Base-by-base conservation (phyloP, 441 rosid species). In the Aleurites moluccanus region DNA sequence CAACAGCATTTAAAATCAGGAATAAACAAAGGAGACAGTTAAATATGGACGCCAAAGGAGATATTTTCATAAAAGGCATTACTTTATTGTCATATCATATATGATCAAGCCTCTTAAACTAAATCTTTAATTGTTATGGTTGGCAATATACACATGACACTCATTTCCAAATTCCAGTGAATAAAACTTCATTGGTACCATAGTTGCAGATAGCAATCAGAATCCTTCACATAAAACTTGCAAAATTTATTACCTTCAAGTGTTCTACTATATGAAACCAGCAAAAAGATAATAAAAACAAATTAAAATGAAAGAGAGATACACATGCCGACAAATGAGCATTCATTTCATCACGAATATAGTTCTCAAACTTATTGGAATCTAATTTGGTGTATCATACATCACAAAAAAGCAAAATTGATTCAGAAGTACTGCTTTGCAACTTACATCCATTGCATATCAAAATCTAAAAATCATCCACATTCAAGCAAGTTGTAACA, bases 401-500 rank as follows among this genome's bases (percentile, higher is more conserved):
- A 72, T 49, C 44, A 28, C 10, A 50, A 21, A 23, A n/a, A 64
- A 64, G 40, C 30, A 64, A 40, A 25, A 15, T 16, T 49, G 57
- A 49, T 64, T 64, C 71, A 40, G 8, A 13, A 40, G 64, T 6
- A 56, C 53, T 38, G 49, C 70, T 53, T 52, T 52, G 56, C 55
- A 55, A 74, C 71, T 53, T 13, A 55, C 33, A 53, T 53, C 38
- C 57, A 18, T 27, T 6, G 1, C 30, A 65, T 25, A 45, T 30
- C 42, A 53, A 65, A 52, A 74, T 55, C 6, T 5, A 38, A 53
- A 6, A 53, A 64, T 18, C 53, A 16, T 23, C 25, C 8, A 42
- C 47, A 73, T 4, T 64, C 69, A 64, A 73, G 21, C 35, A 73
- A 73, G 49, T 49, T 55, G 10, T 40, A 55, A 61, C 67, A 35